These are phyloP conservation scores for Cladosporium sp. DNA, from an alignment of 2,329 filamentous ascomycete species.

Conservation along the genomic window DNA sequence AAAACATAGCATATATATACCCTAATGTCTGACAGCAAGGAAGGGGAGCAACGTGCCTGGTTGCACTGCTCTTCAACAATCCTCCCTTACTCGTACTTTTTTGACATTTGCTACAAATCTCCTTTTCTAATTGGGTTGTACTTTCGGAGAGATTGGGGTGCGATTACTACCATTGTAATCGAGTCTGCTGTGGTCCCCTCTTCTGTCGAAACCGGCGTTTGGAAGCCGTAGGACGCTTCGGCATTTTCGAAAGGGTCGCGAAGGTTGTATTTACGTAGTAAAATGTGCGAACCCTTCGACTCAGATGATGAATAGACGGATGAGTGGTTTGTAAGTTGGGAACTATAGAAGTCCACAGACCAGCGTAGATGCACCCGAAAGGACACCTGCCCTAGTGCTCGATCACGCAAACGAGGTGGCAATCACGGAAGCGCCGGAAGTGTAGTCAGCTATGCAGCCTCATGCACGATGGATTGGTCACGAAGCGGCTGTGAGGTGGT, in stretches of 20 bases:
- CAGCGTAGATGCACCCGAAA: background rate
- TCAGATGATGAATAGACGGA: background rate
- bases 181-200: background rate
- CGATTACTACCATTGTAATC: background rate
- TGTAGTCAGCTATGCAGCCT: constrained; percentile 5
- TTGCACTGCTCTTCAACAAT: background rate
- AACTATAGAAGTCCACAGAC: background rate
- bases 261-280: background rate
- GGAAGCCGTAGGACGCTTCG: background rate
- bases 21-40: constrained; percentile 6
- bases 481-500: background rate
- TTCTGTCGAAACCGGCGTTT: background rate
- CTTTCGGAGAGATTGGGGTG: background rate
- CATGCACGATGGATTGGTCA: background rate
- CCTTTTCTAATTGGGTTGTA: background rate
- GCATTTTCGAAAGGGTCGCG: too few species aligned
- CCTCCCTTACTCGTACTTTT: background rate
- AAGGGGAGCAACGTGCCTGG: constrained; percentile 2
- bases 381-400: background rate
- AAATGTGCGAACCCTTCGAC: background rate
- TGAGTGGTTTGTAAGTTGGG: background rate
- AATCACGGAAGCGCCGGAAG: constrained; percentile 9
- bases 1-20: constrained; percentile 11
- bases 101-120: background rate
- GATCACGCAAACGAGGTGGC: constrained; percentile 1